A percentile compares a stretch with the other conserved stretches of the same genome.
Conservation (phyloP, 352 stramenopile genomes). For the Phytophthora fragariae region DNA sequence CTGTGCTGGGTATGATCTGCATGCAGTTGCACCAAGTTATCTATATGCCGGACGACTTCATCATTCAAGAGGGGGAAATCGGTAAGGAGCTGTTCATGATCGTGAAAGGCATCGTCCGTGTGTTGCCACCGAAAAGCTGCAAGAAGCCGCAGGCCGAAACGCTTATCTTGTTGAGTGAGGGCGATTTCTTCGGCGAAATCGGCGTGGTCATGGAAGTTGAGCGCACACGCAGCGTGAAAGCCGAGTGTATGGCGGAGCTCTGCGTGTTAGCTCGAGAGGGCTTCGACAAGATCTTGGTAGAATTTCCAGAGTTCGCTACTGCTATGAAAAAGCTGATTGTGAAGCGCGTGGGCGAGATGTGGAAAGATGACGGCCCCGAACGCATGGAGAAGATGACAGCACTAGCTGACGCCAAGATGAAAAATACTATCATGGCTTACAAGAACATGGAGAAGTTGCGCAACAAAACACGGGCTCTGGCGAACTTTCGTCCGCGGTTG, state of each 20-base stretch:
- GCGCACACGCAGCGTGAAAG: slow-evolving; percentile 64
- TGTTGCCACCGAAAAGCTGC: slow-evolving; percentile 53
- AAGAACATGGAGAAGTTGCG: slow-evolving; percentile 57
- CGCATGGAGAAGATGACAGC: slow-evolving; percentile 74
- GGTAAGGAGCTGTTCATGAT: slow-evolving; percentile 79
- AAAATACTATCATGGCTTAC: slow-evolving; percentile 58
- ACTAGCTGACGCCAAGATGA: slow-evolving; percentile 71
- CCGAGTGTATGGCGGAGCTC: slow-evolving; percentile 74
- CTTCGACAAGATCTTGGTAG: slow-evolving; percentile 75
- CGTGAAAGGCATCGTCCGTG: slow-evolving; percentile 69
- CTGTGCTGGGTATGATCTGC: slow-evolving; percentile 74
- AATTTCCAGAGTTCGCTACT: slow-evolving; percentile 76
- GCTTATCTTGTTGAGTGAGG: slow-evolving; percentile 66
- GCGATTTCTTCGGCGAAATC: slow-evolving; percentile 75
- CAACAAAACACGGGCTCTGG: slow-evolving; percentile 42
- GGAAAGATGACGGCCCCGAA: slow-evolving; percentile 45
- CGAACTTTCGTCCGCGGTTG: slow-evolving; percentile 34
- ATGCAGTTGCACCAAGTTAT: slow-evolving; percentile 75
- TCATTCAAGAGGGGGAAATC: slow-evolving; percentile 73
- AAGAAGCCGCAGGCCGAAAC: slow-evolving; percentile 38
- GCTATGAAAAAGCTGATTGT: slow-evolving; percentile 79
- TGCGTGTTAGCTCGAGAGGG: slow-evolving; percentile 66
- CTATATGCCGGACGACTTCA: slow-evolving; percentile 71
- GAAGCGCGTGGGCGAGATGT: slow-evolving; percentile 74
- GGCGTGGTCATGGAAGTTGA: slow-evolving; percentile 75